Evolutionary conservation across 2,329 filamentous ascomycete genomes (phyloP), one percentile per base, ranked within the genome.

Genomic region (Didymella lethalis): DNA sequence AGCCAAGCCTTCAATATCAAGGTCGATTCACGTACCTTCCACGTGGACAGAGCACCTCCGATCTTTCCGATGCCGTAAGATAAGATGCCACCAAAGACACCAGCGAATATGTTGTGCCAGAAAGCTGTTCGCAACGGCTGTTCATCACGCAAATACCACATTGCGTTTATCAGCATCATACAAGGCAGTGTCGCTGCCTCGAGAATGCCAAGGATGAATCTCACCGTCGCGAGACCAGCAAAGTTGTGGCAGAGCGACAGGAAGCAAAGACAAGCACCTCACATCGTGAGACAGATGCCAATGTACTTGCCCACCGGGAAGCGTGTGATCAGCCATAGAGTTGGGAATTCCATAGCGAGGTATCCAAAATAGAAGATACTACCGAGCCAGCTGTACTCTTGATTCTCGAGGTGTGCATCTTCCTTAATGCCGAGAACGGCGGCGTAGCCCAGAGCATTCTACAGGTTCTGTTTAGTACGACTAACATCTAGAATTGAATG

Each of bases 311-410:
- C 49, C 8, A 52, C 41, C 11, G 49, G 49, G n/a, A 52, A 45
- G 25, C 49, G 41, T 25, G 49, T 52, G 28, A 52, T 34, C 14
- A 52, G 7, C 38, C 41, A 52, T 12, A 45, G 28, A 7, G 49
- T 52, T 2, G 49, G 49, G 26, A 52, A 52, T 18, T 52, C 28
- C 49, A 52, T 52, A 6, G 41, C 38, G 4, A 52, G 41, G 36
- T 52, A 52, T 11, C 49, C 26, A 6, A 45, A 32, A 20, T 52
- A 52, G 40, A 52, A 52, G 49, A 52, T 52, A 12, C 38, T 44
- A 10, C 38, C 41, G 40, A 52, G 49, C 49, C 49, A 52, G 20
- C 38, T 44, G 41, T 52, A 52, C 38, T 52, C 28, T 34, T 43
- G 31, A 14, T 45, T 45, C 28, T 36, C n/a, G 25, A 52, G 36